Evolutionary conservation across 352 stramenopile species (phyloP).

Genomic region (Pythium dissotocum): DNA sequence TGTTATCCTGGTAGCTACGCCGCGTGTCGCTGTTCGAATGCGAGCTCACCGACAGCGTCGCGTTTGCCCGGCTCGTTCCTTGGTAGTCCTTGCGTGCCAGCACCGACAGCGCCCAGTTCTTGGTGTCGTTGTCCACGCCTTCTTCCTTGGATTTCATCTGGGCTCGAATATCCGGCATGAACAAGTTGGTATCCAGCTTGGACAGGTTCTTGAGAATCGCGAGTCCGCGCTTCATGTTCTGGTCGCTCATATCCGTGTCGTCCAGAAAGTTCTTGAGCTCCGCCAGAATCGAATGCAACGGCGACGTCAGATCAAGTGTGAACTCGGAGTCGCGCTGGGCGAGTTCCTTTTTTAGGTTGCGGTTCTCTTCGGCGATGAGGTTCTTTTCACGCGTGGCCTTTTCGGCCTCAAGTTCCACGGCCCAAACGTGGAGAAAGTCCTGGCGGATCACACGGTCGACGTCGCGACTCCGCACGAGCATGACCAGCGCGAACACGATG

Average conservation of each 20-base stretch:
- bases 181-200: slow-evolving; percentile 81
- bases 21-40: slow-evolving; percentile 70
- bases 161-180: slow-evolving; percentile 75
- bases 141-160: slow-evolving; percentile 84
- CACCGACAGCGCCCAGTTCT: slow-evolving; percentile 81
- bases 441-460: slow-evolving; percentile 77
- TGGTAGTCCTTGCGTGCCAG: slow-evolving; percentile 75
- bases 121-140: slow-evolving; percentile 71
- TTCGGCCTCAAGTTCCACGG: slow-evolving; percentile 71
- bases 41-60: slow-evolving; percentile 64
- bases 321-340: slow-evolving; percentile 72
- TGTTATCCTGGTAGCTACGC: slow-evolving; percentile 56
- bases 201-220: slow-evolving; percentile 67
- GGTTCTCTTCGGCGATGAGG: slow-evolving; percentile 81
- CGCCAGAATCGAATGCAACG: slow-evolving; percentile 64
- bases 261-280: slow-evolving; percentile 81
- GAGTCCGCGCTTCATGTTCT: slow-evolving; percentile 55
- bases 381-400: slow-evolving; percentile 76
- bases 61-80: slow-evolving; percentile 46
- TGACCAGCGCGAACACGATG: slow-evolving; percentile 61
- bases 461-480: slow-evolving; percentile 74
- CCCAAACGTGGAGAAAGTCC: slow-evolving; percentile 80
- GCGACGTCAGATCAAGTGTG: slow-evolving; percentile 74
- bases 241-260: slow-evolving; percentile 62
- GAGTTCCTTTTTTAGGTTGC: slow-evolving; percentile 75